A percentile compares a stretch with the other conserved stretches of the same genome.
Conservation (phyloP, 257 asterid species). For the Sherardia arvensis region DNA sequence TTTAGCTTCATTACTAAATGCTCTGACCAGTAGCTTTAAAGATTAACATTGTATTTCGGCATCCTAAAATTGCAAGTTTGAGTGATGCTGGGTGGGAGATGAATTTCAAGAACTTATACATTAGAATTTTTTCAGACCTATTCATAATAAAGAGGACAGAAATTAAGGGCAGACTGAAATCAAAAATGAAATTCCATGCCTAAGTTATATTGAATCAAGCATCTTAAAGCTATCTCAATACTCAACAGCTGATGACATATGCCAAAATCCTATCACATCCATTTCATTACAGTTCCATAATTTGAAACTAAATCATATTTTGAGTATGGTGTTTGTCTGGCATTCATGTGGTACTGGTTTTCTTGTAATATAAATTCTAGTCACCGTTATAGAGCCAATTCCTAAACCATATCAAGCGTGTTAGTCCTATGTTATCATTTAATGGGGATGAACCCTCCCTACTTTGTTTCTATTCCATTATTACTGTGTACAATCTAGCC, state of each 20-base stretch:
- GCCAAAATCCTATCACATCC: background rate
- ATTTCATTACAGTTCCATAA: background rate
- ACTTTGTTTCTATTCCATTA: background rate
- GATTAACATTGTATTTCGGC: background rate
- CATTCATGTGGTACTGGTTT: background rate
- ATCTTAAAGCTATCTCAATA: background rate
- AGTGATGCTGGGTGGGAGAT: background rate
- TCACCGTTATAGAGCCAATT: background rate
- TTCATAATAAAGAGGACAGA: background rate
- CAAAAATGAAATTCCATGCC: background rate
- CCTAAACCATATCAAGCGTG: background rate
- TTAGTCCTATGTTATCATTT: background rate
- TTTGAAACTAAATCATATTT: background rate
- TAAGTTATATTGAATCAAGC: background rate
- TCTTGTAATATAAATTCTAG: background rate
- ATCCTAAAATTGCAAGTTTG: background rate
- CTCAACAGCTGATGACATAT: background rate
- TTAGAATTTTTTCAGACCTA: background rate
- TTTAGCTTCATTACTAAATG: background rate
- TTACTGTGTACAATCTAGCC: background rate
- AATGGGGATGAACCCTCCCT: background rate
- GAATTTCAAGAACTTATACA: background rate
- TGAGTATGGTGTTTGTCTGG: background rate
- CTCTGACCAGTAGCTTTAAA: background rate
- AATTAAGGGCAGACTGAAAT: background rate